Base-by-base conservation (phyloP, 495 filamentous ascomycete species). In the Penicillium ochrochloron region DNA sequence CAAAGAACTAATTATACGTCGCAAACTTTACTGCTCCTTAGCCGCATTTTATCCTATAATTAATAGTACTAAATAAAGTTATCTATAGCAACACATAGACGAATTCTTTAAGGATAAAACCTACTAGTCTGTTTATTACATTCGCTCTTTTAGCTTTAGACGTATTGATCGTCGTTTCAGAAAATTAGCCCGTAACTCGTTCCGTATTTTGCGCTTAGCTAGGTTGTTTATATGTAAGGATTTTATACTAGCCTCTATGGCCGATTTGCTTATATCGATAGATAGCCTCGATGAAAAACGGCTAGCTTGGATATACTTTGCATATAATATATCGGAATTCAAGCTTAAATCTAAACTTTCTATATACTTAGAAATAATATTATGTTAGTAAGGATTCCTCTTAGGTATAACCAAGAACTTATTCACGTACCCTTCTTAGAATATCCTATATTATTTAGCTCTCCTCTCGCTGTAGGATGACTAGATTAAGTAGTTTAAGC, bases 101-200 rank as follows among this genome's bases (percentile, higher is more conserved):
- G n/a, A n/a, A n/a, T n/a, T n/a, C n/a, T n/a, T n/a, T n/a, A n/a
- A n/a, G n/a, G n/a, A n/a, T n/a, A n/a, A n/a, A n/a, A n/a, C n/a
- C n/a, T n/a, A n/a, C n/a, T n/a, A n/a, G n/a, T n/a, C n/a, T n/a
- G n/a, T n/a, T n/a, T n/a, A n/a, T n/a, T n/a, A n/a, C 27, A 53
- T 53, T 53, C 50, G 35, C 50, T 53, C 50, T 53, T 53, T 53
- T 17, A 53, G 50, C 50, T 53, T 53, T 53, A 31, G 14, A 53
- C 50, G 50, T 10, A 53, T 53, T 53, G 50, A 53, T 53, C 50
- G 50, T 53, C 50, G 50, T 53, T 53, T 53, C 50, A 2, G 19
- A 53, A 53, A 2, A 53, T 53, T 53, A 12, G 50, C 21, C 0
- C 50, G 50, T 53, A 31, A 53, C 19, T 53, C 42, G 11, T 10